phyloP scores from a whole-genome alignment of 2,329 filamentous ascomycete genomes.

The Hymenoscyphus scutula region DNA sequence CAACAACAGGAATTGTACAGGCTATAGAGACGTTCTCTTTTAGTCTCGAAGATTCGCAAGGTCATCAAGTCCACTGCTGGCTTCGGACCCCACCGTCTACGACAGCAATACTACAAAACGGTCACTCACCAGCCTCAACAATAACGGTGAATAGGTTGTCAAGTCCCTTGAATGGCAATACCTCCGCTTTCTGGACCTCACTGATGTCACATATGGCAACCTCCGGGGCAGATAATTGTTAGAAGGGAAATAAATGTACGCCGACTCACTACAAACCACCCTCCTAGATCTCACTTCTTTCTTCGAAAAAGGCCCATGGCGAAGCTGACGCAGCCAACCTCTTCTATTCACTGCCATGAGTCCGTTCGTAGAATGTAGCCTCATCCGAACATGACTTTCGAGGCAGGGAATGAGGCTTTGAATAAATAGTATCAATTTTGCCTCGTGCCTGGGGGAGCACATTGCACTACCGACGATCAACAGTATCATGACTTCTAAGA shows the following conservation, averaged over 20 bases:
- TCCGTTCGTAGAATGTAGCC: slow-evolving; percentile 50
- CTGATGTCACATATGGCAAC: slow-evolving; percentile 54
- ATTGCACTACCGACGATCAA: slow-evolving; percentile 47
- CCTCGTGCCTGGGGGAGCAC: slow-evolving; percentile 51
- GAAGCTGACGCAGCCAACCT: slow-evolving; percentile 52
- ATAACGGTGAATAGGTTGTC: slow-evolving; percentile 33
- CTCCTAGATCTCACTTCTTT: slow-evolving; percentile 51
- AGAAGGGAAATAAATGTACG: slow-evolving; percentile 48
- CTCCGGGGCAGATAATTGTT: slow-evolving; percentile 49
- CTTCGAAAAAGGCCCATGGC: slow-evolving; percentile 49
- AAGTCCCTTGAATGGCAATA: slow-evolving; percentile 40
- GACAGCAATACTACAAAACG: slow-evolving; percentile 36
- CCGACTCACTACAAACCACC: slow-evolving; percentile 52
- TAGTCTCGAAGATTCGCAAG: slow-evolving; percentile 37
- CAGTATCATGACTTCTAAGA: slow-evolving; percentile 34
- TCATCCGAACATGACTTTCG: slow-evolving; percentile 41
- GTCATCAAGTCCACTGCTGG: slow-evolving; percentile 36
- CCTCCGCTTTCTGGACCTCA: slow-evolving; percentile 44
- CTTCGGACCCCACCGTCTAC: slow-evolving; percentile 35
- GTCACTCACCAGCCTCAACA: slow-evolving; percentile 37
- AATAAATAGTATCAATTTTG: slow-evolving; percentile 55
- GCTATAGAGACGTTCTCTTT: slow-evolving; percentile 38
- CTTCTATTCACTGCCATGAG: slow-evolving; percentile 54
- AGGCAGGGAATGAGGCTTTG: slow-evolving; percentile 42
- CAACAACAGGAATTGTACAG: slow-evolving; percentile 31